Evolutionary conservation across 192 early-diverging fungal genomes (phyloP).

Genomic region (Linderina pennispora): DNA sequence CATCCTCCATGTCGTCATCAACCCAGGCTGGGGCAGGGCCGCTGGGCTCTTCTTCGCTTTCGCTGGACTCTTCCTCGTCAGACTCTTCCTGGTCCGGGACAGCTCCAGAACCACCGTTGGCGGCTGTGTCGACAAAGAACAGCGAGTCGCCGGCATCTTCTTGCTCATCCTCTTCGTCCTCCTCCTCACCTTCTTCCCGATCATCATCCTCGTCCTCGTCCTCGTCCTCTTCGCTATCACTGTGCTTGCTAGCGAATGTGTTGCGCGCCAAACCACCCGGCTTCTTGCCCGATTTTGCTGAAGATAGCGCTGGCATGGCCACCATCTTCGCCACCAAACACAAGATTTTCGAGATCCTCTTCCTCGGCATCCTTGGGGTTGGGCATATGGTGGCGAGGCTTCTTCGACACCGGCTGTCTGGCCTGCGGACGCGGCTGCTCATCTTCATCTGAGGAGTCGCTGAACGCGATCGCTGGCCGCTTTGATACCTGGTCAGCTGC

Average conservation of each 20-base stretch:
- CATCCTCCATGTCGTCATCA: conserved; percentile 70
- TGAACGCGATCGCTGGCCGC: neutral
- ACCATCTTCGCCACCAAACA: conserved; percentile 60
- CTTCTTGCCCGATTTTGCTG: conserved; percentile 8
- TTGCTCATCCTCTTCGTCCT: conserved; percentile 2
- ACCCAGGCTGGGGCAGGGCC: conserved; percentile 81
- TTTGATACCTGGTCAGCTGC: neutral
- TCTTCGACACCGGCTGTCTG: conserved; percentile 4
- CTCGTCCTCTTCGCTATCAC: neutral
- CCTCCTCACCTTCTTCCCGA: neutral
- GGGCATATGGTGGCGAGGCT: neutral
- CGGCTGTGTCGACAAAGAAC: conserved; percentile 37
- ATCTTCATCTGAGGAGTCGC: neutral
- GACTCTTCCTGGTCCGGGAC: no score
- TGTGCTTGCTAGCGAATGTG: no score
- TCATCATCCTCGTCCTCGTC: conserved; percentile 3
- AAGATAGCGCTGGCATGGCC: conserved; percentile 11
- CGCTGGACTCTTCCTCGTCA: no score
- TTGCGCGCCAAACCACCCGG: neutral
- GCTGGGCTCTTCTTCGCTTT: no score
- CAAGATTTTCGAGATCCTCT: conserved; percentile 62
- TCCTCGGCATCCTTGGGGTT: conserved; percentile 60
- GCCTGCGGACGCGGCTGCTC: neutral
- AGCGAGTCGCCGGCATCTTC: conserved; percentile 8
- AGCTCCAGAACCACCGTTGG: no score